Evolutionary conservation across 2,329 filamentous ascomycete species (phyloP), one percentile per base, ranked within the genome.

Genomic region (Botrytis paeoniae): DNA sequence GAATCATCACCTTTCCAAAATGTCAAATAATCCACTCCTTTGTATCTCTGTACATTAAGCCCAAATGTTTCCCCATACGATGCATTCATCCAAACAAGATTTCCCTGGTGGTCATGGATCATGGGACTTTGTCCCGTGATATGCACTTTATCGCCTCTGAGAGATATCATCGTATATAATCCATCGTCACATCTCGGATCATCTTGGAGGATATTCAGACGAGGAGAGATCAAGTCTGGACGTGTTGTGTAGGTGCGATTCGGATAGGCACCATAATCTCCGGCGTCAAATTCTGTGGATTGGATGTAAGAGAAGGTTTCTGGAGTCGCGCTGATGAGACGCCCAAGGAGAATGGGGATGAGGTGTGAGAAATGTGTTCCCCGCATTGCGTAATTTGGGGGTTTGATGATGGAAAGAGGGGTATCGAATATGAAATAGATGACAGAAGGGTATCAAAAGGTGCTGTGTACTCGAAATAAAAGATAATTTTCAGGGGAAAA

Each of bases 21-120:
- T 0, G 84, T 85, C 66, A 87, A 77, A 77, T 85, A 86, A 18
- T 81, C 78, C 73, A 85, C 76, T 1, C 81, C 83, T 73, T 81
- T 83, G 75, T 83, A 86, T 7, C 75, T 77, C 76, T 86, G 48
- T 54, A 77, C 74, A 37, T 64, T 64, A 18, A 75, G 60, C 8
- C 69, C 62, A 41, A 73, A 73, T 4, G 72, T 74, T 37, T 76
- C 71, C 4, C 69, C 65, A 63, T 73, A 73, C 1, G 32, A 71
- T 9, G 69, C 66, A 72, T 75, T 74, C 75, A 76, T 77, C 73
- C 75, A 76, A 10, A 76, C 63, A 9, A 77, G 37, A 51, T 75
- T 73, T 10, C 74, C 74, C 14, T 65, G 64, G 10, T 45, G 14
- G 41, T 77, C 76, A 39, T 66, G 64, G 10, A 77, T 75, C 74